A percentile compares a stretch with the other conserved stretches of the same genome.
phyloP scores from a whole-genome alignment of 2,329 filamentous ascomycete genomes.

The Aureobasidium sp. region DNA sequence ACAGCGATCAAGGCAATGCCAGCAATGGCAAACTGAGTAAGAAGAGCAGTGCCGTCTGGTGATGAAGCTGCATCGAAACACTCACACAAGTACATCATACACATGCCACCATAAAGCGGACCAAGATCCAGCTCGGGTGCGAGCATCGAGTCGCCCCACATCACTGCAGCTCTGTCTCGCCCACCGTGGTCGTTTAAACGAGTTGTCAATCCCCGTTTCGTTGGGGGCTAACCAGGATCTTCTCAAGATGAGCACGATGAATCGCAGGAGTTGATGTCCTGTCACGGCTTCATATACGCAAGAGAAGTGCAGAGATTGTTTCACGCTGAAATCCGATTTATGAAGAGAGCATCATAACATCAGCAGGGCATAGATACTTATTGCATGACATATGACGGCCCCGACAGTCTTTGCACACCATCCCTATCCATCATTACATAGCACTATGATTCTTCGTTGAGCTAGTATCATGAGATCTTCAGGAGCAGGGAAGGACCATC shows the following conservation, averaged over 20 bases:
- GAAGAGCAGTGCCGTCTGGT: constrained; percentile 22
- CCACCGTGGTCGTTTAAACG: background rate
- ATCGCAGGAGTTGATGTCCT: background rate
- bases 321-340: too few species aligned
- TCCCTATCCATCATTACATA: too few species aligned
- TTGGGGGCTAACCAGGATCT: background rate
- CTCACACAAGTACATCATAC: background rate
- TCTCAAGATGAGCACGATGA: background rate
- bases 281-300: background rate
- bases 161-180: background rate
- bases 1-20: constrained; percentile 23
- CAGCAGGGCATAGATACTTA: too few species aligned
- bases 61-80: background rate
- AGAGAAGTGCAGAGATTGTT: background rate
- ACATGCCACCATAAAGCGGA: background rate
- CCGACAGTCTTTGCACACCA: too few species aligned
- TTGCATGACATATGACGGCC: too few species aligned
- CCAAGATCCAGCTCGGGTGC: background rate
- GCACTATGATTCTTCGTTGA: too few species aligned
- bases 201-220: background rate
- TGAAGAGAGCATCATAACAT: too few species aligned
- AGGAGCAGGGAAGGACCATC: too few species aligned
- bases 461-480: too few species aligned
- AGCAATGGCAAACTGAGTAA: constrained; percentile 18
- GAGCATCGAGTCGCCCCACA: background rate